Percentiles rank a stretch among this genome's conserved stretches.
These are phyloP conservation scores for Naganishia albida DNA, from an alignment of 1,284 basidiomycete species.

Conservation along the genomic window DNA sequence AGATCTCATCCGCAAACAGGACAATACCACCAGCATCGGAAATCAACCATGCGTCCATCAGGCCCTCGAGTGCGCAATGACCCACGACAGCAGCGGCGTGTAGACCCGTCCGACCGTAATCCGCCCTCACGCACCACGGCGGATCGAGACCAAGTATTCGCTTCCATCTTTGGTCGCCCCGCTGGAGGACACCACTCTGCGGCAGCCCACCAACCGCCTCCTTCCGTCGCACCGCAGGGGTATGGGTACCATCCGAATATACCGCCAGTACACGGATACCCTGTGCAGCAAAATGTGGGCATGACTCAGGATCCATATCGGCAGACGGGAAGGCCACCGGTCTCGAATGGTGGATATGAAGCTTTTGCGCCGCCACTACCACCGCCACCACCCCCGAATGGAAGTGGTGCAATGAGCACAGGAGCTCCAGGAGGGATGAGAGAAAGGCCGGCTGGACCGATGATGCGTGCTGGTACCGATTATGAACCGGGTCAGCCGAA, in stretches of 20 bases:
- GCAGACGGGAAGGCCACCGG: constrained; percentile 12
- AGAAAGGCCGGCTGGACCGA: constrained; percentile 1
- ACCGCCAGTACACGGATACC: constrained; percentile 14
- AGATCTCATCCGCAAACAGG: neutral
- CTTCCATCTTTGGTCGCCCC: constrained; percentile 54
- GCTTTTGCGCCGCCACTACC: constrained; percentile 34
- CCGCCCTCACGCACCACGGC: constrained; percentile 9
- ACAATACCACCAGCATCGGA: neutral
- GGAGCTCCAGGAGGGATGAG: constrained; percentile 9
- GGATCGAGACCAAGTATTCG: constrained; percentile 48
- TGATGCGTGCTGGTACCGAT: constrained; percentile 3
- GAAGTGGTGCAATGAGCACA: neutral
- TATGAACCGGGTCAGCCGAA: constrained; percentile 1
- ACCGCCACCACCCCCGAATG: constrained; percentile 25
- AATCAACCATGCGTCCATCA: constrained; percentile 21
- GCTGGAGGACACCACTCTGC: constrained; percentile 49
- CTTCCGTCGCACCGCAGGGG: neutral
- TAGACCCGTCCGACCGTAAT: neutral
- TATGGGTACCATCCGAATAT: constrained; percentile 34
- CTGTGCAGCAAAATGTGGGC: constrained; percentile 25
- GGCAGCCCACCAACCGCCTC: neutral
- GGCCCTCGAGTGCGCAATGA: constrained; percentile 25
- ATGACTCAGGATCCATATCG: constrained; percentile 4
- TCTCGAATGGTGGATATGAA: constrained; percentile 29
- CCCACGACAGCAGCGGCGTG: constrained; percentile 19